Evolutionary conservation across 2,329 filamentous ascomycete genomes (phyloP).

Genomic region (Paecilomyces dactylethromorphus): DNA sequence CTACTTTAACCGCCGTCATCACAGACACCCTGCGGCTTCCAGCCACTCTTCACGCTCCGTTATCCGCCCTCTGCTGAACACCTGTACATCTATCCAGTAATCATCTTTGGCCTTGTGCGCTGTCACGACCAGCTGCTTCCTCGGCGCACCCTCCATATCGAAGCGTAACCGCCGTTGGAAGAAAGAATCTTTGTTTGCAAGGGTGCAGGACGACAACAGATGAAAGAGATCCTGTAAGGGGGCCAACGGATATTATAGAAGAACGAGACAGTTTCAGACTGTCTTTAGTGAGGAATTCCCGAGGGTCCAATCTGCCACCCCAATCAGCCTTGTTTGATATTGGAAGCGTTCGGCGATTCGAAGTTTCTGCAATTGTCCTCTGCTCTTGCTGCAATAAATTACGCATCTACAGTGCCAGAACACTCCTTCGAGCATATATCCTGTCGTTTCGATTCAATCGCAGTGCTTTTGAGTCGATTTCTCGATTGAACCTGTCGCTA

Average conservation of each 20-base stretch:
- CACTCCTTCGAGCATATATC: neutral
- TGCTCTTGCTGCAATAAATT: neutral
- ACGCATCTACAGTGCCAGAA: neutral
- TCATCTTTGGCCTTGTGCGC: neutral
- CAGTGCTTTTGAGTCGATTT: neutral
- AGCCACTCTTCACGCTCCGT: neutral
- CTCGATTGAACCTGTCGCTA: neutral
- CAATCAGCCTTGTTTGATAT: neutral
- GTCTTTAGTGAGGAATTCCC: neutral
- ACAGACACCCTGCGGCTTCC: neutral
- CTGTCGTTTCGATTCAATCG: neutral
- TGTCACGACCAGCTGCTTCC: neutral
- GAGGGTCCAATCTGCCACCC: neutral
- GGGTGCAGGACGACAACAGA: neutral
- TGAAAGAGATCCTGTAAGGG: neutral
- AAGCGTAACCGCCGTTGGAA: neutral
- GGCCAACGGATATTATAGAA: neutral
- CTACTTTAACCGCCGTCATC: constrained; percentile 15
- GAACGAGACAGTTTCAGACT: neutral
- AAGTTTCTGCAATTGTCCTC: neutral
- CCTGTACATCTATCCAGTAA: neutral
- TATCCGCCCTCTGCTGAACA: neutral
- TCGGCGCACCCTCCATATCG: neutral
- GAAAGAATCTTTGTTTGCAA: neutral
- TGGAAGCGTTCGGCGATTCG: neutral